phyloP scores from a whole-genome alignment of 768 basidiomycete species.

The Boletus sp. region DNA sequence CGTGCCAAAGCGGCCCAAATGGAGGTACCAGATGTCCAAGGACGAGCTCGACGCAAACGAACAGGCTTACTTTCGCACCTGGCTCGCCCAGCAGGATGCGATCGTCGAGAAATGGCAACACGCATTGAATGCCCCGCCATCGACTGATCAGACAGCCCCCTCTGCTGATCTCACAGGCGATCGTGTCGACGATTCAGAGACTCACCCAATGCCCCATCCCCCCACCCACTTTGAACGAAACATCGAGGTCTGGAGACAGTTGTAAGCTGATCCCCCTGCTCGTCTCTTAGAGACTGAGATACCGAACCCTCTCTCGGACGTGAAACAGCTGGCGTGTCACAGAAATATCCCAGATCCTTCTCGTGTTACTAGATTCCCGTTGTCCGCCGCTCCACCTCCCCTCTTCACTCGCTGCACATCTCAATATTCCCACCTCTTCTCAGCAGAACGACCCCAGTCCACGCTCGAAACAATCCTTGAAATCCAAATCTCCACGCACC shows the following conservation, averaged over 20 bases:
- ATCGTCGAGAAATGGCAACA: conserved; percentile 53
- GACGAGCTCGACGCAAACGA: conserved; percentile 89
- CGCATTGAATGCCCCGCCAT: conserved; percentile 5
- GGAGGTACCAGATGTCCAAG: conserved; percentile 85
- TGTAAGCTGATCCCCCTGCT: conserved; percentile 48
- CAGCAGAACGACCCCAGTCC: neutral
- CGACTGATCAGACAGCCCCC: conserved; percentile 6
- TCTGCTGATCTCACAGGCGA: neutral
- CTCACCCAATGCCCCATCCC: conserved; percentile 51
- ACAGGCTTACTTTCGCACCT: conserved; percentile 77
- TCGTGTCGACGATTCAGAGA: conserved; percentile 14
- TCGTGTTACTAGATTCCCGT: conserved; percentile 86
- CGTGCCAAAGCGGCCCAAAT: conserved; percentile 74
- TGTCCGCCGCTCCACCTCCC: conserved; percentile 88
- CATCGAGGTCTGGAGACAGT: conserved; percentile 91
- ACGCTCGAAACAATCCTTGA: conserved; percentile 36
- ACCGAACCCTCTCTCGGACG: neutral
- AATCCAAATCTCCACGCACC: conserved; percentile 23
- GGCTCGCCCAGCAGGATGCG: conserved; percentile 67
- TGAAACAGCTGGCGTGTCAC: conserved; percentile 82
- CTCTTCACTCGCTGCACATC: conserved; percentile 67
- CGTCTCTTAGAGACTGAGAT: conserved; percentile 2
- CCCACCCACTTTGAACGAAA: conserved; percentile 87
- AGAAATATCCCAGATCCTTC: conserved; percentile 86
- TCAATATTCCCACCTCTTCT: conserved; percentile 31